Base-by-base conservation (phyloP, 2,329 filamentous ascomycete species). In the Chalaropsis ovoidea region DNA sequence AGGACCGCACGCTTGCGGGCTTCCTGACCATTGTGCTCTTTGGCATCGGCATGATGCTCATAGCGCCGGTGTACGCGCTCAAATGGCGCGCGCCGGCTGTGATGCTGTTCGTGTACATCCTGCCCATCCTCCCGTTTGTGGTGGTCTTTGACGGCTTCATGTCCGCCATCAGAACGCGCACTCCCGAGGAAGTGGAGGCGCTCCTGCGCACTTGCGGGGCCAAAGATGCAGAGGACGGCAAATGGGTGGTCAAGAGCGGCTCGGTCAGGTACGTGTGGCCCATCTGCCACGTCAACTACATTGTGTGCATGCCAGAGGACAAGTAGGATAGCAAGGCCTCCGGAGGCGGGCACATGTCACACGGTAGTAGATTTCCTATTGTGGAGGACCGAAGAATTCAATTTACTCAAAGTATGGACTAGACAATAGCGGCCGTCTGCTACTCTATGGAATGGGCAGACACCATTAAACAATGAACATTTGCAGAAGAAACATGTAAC, bases 91-190 rank as follows among this genome's bases (percentile, higher is more conserved):
- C 80, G 17, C 79, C 79, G 2, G 65, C 75, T n/a, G 80, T 81
- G 41, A 75, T 89, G 8, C 76, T 89, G 70, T 88, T 86, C 71
- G 85, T 85, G 4, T 90, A 86, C 70, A 68, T 84, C 1, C 71
- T 89, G 7, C 88, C 87, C 0, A 75, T 90, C 13, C 74, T 90
- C 17, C 87, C 88, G 0, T 81, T 87, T 67, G 82, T 88, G 8
- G 75, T 89, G 19, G 79, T 84, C 0, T 86, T 87, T 70, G 88
- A 91, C 73, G 88, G 88, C 1, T 76, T 83, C 66, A 79, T 90
- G 61, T 89, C 85, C 10, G 82, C 82, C 47, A 72, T 90, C 69
- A 77, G 88, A 54, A 88, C 86, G 6, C 80, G 88, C 65, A 88
- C 82, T 3, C 79, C 85, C 0, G 79, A 81, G 15, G 88, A 91